These are phyloP conservation scores for Metarhizium brunneum DNA, from an alignment of 2,329 filamentous ascomycete genomes.

Conservation along the genomic window DNA sequence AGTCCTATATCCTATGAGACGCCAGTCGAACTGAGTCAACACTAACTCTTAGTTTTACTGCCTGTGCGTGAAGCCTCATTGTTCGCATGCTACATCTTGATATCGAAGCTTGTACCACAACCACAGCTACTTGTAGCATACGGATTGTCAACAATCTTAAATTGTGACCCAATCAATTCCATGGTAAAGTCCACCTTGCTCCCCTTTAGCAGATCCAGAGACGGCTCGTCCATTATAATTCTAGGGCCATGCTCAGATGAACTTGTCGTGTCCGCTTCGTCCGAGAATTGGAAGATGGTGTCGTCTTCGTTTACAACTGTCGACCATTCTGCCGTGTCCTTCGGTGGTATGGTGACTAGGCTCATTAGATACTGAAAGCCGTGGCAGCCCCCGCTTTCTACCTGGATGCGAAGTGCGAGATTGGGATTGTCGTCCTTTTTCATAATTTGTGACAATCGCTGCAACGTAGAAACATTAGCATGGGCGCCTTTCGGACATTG, in stretches of 20 bases:
- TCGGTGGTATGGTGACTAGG: conserved; percentile 53
- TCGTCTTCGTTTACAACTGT: conserved; percentile 60
- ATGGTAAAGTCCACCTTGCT: conserved; percentile 95
- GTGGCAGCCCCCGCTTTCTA: conserved; percentile 91
- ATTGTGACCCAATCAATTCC: conserved; percentile 82
- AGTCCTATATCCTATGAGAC: too few relatives aligned
- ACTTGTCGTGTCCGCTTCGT: conserved; percentile 26
- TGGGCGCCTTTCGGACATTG: not conserved
- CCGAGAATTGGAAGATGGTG: conserved; percentile 68
- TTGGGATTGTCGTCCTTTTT: conserved; percentile 61
- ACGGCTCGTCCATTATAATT: conserved; percentile 80
- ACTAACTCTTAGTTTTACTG: too few relatives aligned
- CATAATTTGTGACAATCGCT: conserved; percentile 74
- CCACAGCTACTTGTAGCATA: conserved; percentile 89
- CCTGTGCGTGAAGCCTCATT: not conserved
- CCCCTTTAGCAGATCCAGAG: conserved; percentile 78
- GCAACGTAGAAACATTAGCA: not conserved
- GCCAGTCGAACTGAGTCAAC: too few relatives aligned
- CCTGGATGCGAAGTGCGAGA: conserved; percentile 80
- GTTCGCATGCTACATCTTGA: conserved; percentile 47
- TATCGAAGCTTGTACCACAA: conserved; percentile 95
- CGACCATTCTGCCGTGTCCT: conserved; percentile 22
- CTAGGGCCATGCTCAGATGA: conserved; percentile 44
- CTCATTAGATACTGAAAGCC: conserved; percentile 97
- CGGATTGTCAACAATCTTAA: conserved; percentile 93